Conservation (phyloP, 2,329 filamentous ascomycete species). For the Neocatenulostroma microsporum region DNA sequence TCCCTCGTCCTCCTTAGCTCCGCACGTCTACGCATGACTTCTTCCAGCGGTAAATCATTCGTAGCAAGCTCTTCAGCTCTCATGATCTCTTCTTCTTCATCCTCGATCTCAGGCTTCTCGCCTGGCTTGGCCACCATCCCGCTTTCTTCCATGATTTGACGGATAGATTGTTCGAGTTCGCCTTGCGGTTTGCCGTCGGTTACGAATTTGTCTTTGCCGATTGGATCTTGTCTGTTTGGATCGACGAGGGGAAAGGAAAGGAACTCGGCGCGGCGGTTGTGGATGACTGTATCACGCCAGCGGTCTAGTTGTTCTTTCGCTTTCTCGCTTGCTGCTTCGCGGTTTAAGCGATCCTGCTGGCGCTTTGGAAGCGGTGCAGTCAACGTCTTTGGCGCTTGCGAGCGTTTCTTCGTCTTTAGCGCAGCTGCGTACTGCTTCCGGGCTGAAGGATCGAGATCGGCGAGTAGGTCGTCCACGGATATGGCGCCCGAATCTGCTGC, state of each 20-base stretch:
- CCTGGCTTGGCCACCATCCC: constrained; percentile 56
- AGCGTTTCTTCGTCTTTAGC: constrained; percentile 45
- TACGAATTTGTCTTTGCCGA: constrained; percentile 55
- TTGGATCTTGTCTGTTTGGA: constrained; percentile 49
- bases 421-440: constrained; percentile 49
- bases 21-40: constrained; percentile 63
- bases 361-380: constrained; percentile 75
- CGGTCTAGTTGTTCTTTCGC: constrained; percentile 83
- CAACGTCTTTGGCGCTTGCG: constrained; percentile 38
- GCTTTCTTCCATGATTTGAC: constrained; percentile 83
- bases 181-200: constrained; percentile 57
- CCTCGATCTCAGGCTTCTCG: constrained; percentile 45
- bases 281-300: constrained; percentile 93
- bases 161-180: constrained; percentile 77
- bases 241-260: constrained; percentile 78
- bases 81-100: constrained; percentile 51
- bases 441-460: constrained; percentile 63
- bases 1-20: constrained; percentile 75
- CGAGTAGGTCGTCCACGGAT: constrained; percentile 65
- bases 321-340: constrained; percentile 76
- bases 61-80: constrained; percentile 62
- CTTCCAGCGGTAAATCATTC: constrained; percentile 63
- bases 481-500: constrained; percentile 48
- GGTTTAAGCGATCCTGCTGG: constrained; percentile 78
- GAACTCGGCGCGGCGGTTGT: constrained; percentile 85